Evolutionary conservation across 257 asterid species (phyloP).

Genomic region (Solanum clarkiae): DNA sequence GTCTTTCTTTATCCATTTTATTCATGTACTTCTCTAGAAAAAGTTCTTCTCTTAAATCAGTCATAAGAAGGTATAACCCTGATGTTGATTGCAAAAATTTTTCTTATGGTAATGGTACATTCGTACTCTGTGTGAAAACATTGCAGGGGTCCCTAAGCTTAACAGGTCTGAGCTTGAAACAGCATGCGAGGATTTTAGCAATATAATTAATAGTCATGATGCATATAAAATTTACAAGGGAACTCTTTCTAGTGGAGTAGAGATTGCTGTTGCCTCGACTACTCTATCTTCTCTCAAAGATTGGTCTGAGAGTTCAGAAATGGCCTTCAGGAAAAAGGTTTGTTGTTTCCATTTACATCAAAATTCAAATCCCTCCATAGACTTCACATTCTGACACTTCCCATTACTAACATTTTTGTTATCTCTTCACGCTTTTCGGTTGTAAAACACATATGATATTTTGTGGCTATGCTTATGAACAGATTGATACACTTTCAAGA

Average conservation of each 20-base stretch:
- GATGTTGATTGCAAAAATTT: background rate
- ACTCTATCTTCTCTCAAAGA: constrained; percentile 39
- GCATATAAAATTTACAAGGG: constrained; percentile 69
- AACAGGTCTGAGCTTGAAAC: constrained; percentile 73
- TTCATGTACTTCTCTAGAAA: background rate
- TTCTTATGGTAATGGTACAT: background rate
- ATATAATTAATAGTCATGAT: constrained; percentile 37
- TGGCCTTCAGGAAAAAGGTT: constrained; percentile 67
- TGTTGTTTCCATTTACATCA: background rate
- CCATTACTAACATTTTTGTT: background rate
- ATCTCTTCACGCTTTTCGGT: background rate
- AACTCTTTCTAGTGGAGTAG: constrained; percentile 87
- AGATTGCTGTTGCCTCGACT: constrained; percentile 77
- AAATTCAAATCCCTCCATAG: background rate
- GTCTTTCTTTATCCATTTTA: background rate
- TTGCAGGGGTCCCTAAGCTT: constrained; percentile 81
- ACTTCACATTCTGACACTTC: background rate
- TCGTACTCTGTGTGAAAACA: background rate
- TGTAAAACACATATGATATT: background rate
- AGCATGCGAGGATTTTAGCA: constrained; percentile 96
- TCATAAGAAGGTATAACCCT: background rate
- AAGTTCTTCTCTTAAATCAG: background rate
- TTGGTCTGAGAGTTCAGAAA: constrained; percentile 73
- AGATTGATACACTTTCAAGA: constrained; percentile 73
- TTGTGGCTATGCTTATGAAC: background rate